phyloP scores from a whole-genome alignment of 2,329 filamentous ascomycete species.

The Exserohilum rostratum region DNA sequence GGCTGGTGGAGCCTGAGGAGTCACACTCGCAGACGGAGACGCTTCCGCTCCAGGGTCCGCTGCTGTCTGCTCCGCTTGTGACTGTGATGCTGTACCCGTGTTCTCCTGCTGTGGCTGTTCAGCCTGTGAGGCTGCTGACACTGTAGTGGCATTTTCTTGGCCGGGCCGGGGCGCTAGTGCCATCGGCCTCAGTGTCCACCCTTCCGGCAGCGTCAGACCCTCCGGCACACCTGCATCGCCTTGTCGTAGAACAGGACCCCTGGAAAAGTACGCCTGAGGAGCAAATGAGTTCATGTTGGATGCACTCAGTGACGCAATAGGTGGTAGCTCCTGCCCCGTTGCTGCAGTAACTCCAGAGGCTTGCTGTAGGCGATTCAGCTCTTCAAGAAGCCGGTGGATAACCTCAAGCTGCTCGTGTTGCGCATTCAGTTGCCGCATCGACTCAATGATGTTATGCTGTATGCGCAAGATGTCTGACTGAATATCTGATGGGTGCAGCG shows the following conservation, averaged over 20 bases:
- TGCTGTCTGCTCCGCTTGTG: background rate
- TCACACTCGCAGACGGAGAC: conserved; percentile 7
- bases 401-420: conserved; percentile 45
- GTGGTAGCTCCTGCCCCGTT: conserved; percentile 34
- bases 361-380: conserved; percentile 42
- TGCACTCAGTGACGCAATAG: conserved; percentile 32
- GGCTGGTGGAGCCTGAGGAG: conserved; percentile 10
- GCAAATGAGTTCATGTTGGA: conserved; percentile 23
- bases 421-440: conserved; percentile 41
- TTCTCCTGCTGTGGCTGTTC: conserved; percentile 7
- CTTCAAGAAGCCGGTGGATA: conserved; percentile 39
- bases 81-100: background rate
- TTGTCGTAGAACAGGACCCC: conserved; percentile 40
- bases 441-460: conserved; percentile 46
- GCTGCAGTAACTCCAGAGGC: conserved; percentile 31
- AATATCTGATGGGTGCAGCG: conserved; percentile 41
- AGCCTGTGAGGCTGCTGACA: conserved; percentile 9
- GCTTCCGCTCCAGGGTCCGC: conserved; percentile 2
- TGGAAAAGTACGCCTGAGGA: conserved; percentile 43
- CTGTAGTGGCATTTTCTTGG: conserved; percentile 11
- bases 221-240: conserved; percentile 44
- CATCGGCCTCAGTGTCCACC: conserved; percentile 47
- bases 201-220: conserved; percentile 46
- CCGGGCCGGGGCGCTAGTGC: conserved; percentile 28
- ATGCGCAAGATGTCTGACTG: conserved; percentile 46